Percentiles rank a stretch among this genome's conserved stretches.
Conservation (phyloP, 306 rosid species). For the Lablab purpureus region DNA sequence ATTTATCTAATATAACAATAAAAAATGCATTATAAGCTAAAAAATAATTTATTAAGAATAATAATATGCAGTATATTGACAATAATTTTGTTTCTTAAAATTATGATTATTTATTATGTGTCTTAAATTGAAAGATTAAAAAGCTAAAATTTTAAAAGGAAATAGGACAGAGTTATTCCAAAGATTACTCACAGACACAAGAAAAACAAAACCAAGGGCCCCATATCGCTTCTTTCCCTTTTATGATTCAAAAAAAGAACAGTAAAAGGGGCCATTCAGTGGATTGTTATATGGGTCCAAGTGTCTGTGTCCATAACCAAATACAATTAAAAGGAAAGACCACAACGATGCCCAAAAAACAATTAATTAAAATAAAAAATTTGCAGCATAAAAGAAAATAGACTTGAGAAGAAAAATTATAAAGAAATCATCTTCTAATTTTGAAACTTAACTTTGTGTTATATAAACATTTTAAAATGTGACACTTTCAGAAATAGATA, state of each 20-base stretch:
- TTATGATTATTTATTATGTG: too few relatives aligned
- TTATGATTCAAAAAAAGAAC: background rate
- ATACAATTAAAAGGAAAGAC: background rate
- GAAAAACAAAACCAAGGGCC: background rate
- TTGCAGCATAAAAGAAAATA: background rate
- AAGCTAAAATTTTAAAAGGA: background rate
- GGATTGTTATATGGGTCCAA: background rate
- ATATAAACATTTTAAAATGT: background rate
- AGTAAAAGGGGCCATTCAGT: background rate
- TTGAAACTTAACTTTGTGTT: background rate
- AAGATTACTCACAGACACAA: constrained; percentile 2
- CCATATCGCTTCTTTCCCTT: background rate
- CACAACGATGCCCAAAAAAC: background rate
- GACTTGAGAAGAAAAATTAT: background rate
- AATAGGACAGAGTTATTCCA: background rate
- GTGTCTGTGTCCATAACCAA: background rate
- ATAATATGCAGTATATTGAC: too few relatives aligned
- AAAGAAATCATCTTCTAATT: background rate
- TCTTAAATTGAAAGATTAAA: background rate
- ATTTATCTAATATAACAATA: too few relatives aligned
- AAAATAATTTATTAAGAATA: too few relatives aligned
- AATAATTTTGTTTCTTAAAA: too few relatives aligned
- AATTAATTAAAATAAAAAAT: background rate
- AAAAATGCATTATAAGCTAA: too few relatives aligned
- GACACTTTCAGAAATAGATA: background rate